Conservation (phyloP, 768 basidiomycete genomes). For the Mycena metata region DNA sequence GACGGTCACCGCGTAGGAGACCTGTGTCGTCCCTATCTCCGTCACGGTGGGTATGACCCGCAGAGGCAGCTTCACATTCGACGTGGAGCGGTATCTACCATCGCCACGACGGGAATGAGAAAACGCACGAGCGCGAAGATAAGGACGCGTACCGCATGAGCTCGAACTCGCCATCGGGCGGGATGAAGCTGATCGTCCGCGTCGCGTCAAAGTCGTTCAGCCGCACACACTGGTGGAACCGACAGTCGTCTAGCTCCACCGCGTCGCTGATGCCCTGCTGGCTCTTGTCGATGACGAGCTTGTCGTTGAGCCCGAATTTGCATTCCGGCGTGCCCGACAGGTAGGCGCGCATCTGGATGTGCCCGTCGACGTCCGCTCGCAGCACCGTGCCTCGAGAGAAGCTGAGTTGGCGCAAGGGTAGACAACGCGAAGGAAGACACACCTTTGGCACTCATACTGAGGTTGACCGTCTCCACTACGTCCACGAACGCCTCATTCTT, state of each 20-base stretch:
- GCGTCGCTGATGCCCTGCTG: constrained; percentile 77
- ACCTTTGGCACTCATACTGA: constrained; percentile 99
- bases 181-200: constrained; percentile 96
- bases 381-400: constrained; percentile 77
- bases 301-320: constrained; percentile 99
- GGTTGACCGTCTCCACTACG: constrained; percentile 95
- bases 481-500: constrained; percentile 99
- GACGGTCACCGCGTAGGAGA: constrained; percentile 90
- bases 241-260: constrained; percentile 97
- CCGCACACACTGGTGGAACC: constrained; percentile 98
- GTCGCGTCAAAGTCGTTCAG: constrained; percentile 94
- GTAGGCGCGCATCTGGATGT: constrained; percentile 98
- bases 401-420: not conserved
- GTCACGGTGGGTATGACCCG: constrained; percentile 91
- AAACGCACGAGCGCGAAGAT: not conserved
- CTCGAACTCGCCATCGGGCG: constrained; percentile 99
- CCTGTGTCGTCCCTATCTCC: constrained; percentile 92
- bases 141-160: constrained; percentile 83
- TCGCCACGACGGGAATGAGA: constrained; percentile 10
- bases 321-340: constrained; percentile 97
- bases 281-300: constrained; percentile 94
- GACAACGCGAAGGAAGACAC: constrained; percentile 35
- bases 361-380: constrained; percentile 97
- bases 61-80: constrained; percentile 95
- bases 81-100: constrained; percentile 91